A percentile compares a stretch with the other conserved stretches of the same genome.
These are phyloP conservation scores for Vairimorpha ceranae DNA, from an alignment of 371 early-diverging fungal genomes.

Conservation along the genomic window DNA sequence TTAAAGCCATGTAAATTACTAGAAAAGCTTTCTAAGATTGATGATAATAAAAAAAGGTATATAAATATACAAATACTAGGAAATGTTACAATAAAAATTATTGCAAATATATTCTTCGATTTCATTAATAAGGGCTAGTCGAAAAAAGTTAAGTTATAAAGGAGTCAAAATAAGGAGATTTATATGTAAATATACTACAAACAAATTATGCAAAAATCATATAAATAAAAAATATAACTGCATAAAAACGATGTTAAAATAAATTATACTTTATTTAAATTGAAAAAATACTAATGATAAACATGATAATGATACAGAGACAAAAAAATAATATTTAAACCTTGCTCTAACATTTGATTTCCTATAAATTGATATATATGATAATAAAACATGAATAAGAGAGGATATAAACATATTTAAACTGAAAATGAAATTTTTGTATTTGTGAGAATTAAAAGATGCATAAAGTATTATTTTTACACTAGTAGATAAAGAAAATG, in stretches of 20 bases:
- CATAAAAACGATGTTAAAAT: neutral
- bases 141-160: no score
- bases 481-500: slow-evolving; percentile 1
- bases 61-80: no score
- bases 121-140: no score
- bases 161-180: no score
- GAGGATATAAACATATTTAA: slow-evolving; percentile 40
- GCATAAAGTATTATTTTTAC: slow-evolving; percentile 4
- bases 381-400: slow-evolving; percentile 43
- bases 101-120: no score
- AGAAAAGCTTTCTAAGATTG: no score
- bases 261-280: neutral
- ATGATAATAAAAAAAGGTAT: no score
- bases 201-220: neutral
- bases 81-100: no score
- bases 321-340: slow-evolving; percentile 16
- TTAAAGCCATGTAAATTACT: neutral
- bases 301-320: neutral
- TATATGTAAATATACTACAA: neutral
- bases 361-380: slow-evolving; percentile 6
- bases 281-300: neutral
- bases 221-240: neutral
- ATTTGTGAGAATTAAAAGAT: slow-evolving; percentile 2
- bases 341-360: slow-evolving; percentile 8
- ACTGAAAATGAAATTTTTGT: slow-evolving; percentile 26